These are phyloP conservation scores for Suillus hirtellus DNA, from an alignment of 768 basidiomycete genomes.

Conservation along the genomic window DNA sequence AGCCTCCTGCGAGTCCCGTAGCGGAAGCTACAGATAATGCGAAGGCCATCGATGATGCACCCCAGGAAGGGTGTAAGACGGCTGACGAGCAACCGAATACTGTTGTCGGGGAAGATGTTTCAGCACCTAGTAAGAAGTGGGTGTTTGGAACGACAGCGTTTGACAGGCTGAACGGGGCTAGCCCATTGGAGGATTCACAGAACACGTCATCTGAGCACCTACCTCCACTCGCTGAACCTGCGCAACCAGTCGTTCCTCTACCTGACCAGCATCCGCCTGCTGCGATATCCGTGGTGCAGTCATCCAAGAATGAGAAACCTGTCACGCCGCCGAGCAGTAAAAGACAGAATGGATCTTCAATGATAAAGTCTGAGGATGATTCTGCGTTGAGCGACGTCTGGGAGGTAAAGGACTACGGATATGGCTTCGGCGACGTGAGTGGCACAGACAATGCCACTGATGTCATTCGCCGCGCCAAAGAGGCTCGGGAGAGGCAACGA, in stretches of 20 bases:
- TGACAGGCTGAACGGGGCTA: conserved; percentile 12
- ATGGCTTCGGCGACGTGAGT: conserved; percentile 55
- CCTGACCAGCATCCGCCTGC: not conserved
- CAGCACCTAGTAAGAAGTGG: conserved; percentile 42
- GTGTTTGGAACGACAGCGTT: conserved; percentile 53
- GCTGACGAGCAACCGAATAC: not conserved
- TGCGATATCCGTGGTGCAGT: not conserved
- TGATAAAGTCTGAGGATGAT: conserved; percentile 17
- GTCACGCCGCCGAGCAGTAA: not conserved
- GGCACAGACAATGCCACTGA: conserved; percentile 36
- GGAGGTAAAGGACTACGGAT: conserved; percentile 64
- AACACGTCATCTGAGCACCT: not conserved
- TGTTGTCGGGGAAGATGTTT: conserved; percentile 9
- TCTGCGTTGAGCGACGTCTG: conserved; percentile 40
- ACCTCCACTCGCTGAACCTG: conserved; percentile 3
- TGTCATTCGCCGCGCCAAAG: conserved; percentile 30
- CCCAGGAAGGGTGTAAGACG: not conserved
- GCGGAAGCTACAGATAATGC: not conserved
- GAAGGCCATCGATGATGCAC: conserved; percentile 5
- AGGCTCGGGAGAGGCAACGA: conserved; percentile 27
- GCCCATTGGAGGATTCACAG: not conserved
- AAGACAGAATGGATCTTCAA: conserved; percentile 8
- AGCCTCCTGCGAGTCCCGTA: not conserved
- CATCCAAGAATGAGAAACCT: not conserved
- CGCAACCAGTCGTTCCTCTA: not conserved